Base-by-base conservation (phyloP, 352 stramenopile genomes). In the Globisporangium heterothallicum region DNA sequence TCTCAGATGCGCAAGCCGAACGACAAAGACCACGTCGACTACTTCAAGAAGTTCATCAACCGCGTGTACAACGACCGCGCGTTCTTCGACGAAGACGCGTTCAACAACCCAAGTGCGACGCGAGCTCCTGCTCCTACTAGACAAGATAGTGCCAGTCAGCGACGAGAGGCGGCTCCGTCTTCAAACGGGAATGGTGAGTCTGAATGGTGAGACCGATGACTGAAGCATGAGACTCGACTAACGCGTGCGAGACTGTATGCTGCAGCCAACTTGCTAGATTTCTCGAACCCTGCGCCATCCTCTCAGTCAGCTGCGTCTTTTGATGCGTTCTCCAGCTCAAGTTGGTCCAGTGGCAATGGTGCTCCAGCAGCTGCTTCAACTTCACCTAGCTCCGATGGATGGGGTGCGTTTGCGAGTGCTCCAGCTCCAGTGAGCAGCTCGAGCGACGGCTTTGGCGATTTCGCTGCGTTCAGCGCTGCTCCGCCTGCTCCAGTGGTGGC, bases 21-120 rank as follows among this genome's bases (percentile, higher is more conserved):
- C 7, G 79, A 87, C 40, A 69, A 78, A 42, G 83, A 93, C 63
- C 68, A 86, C 51, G 51, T 93, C 21, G 80, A 91, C 61, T 86
- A 90, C 59, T 93, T 87, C 56, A 93, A 93, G 56, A 76, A 80
- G 57, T 93, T 90, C 48, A 87, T 93, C 57, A 77, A 92, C 61
- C 70, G 69, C 35, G 78, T 88, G 19, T 93, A 92, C 77, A 92
- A 93, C 53, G 77, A 90, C 43, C 70, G 74, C 43, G 73, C 66
- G 32, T 93, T 88, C 59, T 92, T 84, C 61, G 71, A 80, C 35
- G 78, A 90, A 25, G 43, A 70, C 41, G 68, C 59, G 1, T 34
- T 49, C 18, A 58, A 10, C 19, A 32, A 38, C 14, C 22, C 26
- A 2, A 21, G 44, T 6, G 36, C 30, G n/a, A 43, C 14, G 32